These are phyloP conservation scores for Colletotrichum camelliae DNA, from an alignment of 2,329 filamentous ascomycete genomes.

Conservation along the genomic window DNA sequence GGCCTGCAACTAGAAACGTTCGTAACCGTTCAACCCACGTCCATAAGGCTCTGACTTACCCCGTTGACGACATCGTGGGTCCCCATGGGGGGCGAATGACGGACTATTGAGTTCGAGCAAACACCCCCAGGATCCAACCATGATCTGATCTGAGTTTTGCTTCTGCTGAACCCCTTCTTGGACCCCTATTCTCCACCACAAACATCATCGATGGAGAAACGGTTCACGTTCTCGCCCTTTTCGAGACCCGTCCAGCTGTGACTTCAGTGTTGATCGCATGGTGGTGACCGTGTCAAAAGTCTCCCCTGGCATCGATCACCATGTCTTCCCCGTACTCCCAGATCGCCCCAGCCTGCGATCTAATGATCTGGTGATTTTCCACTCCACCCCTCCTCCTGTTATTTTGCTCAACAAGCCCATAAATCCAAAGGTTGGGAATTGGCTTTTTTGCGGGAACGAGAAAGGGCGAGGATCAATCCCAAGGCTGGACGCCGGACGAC, in stretches of 20 bases:
- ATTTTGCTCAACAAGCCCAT: not conserved
- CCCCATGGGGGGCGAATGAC: not conserved
- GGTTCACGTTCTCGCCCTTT: not conserved
- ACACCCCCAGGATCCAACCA: not conserved
- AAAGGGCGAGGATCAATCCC: not conserved
- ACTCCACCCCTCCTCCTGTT: not conserved
- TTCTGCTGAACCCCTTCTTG: not conserved
- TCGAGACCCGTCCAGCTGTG: not conserved
- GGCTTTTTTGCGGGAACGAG: not conserved
- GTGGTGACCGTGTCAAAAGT: not conserved
- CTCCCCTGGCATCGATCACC: not conserved
- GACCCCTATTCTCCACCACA: constrained; percentile 16
- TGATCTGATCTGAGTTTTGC: constrained; percentile 5
- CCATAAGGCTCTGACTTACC: not conserved
- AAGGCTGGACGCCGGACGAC: not conserved
- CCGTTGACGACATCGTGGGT: constrained; percentile 15
- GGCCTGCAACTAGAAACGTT: not conserved
- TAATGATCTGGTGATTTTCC: not conserved
- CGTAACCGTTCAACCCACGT: not conserved
- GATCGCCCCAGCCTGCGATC: not conserved
- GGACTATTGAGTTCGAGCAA: not conserved
- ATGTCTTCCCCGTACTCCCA: not conserved
- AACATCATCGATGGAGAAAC: constrained; percentile 5
- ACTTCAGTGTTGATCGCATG: not conserved
- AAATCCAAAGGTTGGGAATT: not conserved